phyloP scores from a whole-genome alignment of 768 basidiomycete genomes.

The Termitomyces sp. region DNA sequence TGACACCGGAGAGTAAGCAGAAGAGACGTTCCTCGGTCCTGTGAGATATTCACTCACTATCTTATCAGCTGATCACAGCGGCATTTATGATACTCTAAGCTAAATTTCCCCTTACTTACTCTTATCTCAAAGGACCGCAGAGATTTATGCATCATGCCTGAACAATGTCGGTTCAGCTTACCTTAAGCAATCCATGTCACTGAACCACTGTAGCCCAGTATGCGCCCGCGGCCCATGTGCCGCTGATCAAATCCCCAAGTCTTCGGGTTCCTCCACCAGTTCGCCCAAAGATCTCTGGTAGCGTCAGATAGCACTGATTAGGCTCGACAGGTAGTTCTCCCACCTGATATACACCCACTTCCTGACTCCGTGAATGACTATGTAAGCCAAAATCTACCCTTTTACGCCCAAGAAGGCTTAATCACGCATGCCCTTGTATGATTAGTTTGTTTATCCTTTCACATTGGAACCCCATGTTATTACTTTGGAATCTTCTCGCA shows the following conservation, averaged over 20 bases:
- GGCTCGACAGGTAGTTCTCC: slow-evolving; percentile 64
- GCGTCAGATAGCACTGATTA: background rate
- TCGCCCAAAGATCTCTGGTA: slow-evolving; percentile 12
- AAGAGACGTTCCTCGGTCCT: no score
- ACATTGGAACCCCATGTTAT: slow-evolving; percentile 86
- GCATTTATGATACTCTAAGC: background rate
- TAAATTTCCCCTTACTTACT: no score
- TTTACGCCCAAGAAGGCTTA: background rate
- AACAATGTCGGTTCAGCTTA: slow-evolving; percentile 16
- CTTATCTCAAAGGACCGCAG: background rate
- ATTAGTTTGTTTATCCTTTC: slow-evolving; percentile 94
- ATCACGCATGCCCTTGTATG: background rate
- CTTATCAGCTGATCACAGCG: background rate
- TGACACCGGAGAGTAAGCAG: background rate
- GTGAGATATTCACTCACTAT: background rate
- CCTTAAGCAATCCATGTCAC: background rate
- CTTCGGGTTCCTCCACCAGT: slow-evolving; percentile 83
- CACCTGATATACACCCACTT: slow-evolving; percentile 90
- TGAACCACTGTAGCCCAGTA: slow-evolving; percentile 56
- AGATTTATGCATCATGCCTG: slow-evolving; percentile 17
- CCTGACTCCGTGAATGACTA: slow-evolving; percentile 89
- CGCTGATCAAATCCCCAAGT: slow-evolving; percentile 90
- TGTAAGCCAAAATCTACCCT: slow-evolving; percentile 34
- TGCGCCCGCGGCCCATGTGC: slow-evolving; percentile 66
- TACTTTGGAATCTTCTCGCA: slow-evolving; percentile 67